Evolutionary conservation across 2,329 filamentous ascomycete genomes (phyloP).

Genomic region (Geosmithia morbida): DNA sequence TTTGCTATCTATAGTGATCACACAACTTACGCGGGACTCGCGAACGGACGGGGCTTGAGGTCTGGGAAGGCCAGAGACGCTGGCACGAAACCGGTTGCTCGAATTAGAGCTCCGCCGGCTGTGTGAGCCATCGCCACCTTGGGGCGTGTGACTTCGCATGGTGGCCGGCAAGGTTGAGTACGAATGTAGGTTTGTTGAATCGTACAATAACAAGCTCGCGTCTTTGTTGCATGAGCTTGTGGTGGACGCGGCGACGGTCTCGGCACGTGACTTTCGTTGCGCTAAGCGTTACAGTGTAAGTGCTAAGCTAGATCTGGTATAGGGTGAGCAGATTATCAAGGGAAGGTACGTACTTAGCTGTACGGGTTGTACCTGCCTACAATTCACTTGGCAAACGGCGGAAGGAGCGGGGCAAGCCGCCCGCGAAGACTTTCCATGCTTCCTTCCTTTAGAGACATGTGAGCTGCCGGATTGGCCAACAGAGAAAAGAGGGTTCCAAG

Average conservation of each 20-base stretch:
- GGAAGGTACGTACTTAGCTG: not conserved
- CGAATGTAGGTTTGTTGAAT: not conserved
- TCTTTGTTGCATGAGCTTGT: not conserved
- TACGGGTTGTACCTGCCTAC: not conserved
- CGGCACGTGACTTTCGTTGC: not conserved
- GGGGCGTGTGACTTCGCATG: constrained; percentile 19
- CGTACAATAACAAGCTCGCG: not conserved
- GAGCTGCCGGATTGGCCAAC: not conserved
- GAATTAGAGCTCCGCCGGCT: constrained; percentile 14
- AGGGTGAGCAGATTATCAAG: not conserved
- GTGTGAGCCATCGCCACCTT: constrained; percentile 14
- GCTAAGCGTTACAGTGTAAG: no score
- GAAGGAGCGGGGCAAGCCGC: not conserved
- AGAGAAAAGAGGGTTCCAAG: not conserved
- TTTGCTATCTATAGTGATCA: constrained; percentile 3
- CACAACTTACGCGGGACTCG: constrained; percentile 22
- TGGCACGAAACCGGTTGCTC: constrained; percentile 16
- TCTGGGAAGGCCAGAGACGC: constrained; percentile 19
- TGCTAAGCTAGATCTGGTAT: not conserved
- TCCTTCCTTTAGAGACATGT: not conserved
- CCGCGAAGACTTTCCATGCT: not conserved
- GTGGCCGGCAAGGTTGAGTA: constrained; percentile 1
- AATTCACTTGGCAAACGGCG: not conserved
- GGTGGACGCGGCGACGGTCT: not conserved
- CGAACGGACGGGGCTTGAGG: constrained; percentile 17